Evolutionary conservation across 2,329 filamentous ascomycete genomes (phyloP).

Genomic region (Pseudophaeomoniella oleicola): DNA sequence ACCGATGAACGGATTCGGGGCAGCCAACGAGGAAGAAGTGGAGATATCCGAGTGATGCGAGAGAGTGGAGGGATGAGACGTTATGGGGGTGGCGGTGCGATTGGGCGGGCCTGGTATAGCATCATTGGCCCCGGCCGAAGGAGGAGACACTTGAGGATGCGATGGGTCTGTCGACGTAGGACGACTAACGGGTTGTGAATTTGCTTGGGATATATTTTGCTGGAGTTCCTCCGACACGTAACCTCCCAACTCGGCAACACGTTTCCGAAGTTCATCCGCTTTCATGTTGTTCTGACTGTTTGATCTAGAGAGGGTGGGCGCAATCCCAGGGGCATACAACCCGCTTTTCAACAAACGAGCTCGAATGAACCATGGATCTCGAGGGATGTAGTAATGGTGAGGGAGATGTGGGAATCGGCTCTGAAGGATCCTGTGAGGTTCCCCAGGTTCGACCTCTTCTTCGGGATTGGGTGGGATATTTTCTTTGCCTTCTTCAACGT

Average conservation of each 20-base stretch:
- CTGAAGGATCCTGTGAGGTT: slow-evolving; percentile 22
- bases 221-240: slow-evolving; percentile 10
- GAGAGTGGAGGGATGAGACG: slow-evolving; percentile 11
- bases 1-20: slow-evolving; percentile 25
- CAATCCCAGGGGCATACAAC: slow-evolving; percentile 41
- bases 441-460: slow-evolving; percentile 15
- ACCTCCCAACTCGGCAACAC: slow-evolving; percentile 12
- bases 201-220: slow-evolving; percentile 5
- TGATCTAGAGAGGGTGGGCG: slow-evolving; percentile 35
- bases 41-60: slow-evolving; percentile 6
- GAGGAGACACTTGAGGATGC: slow-evolving; percentile 4
- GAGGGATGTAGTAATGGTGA: slow-evolving; percentile 66
- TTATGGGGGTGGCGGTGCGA: slow-evolving; percentile 12
- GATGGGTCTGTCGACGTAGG: slow-evolving; percentile 3
- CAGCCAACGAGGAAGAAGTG: slow-evolving; percentile 9
- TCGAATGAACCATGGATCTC: slow-evolving; percentile 88
- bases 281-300: slow-evolving; percentile 21
- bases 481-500: slow-evolving; percentile 16
- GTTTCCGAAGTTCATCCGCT: slow-evolving; percentile 15
- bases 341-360: slow-evolving; percentile 78
- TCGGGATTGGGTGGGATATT: slow-evolving; percentile 18
- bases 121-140: slow-evolving; percentile 7
- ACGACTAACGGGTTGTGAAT: slow-evolving; percentile 6
- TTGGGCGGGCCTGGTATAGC: slow-evolving; percentile 17
- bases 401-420: slow-evolving; percentile 27